Evolutionary conservation across 2,329 filamentous ascomycete species (phyloP).

Genomic region (Talaromyces sp.): DNA sequence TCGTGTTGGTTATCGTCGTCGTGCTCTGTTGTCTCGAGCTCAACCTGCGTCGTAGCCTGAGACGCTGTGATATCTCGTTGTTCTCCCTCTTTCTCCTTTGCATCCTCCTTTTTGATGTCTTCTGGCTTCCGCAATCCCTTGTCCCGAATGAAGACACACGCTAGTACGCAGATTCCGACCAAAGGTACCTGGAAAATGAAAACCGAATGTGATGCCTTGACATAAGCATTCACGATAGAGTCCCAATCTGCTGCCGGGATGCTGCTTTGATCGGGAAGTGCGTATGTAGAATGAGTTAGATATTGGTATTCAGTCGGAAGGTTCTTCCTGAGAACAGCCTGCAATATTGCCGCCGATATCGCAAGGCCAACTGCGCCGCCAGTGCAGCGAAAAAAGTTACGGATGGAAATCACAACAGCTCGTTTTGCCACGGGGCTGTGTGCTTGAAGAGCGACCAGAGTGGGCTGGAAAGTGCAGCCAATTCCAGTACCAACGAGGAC

Average conservation of each 20-base stretch:
- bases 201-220: constrained; percentile 54
- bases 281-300: constrained; percentile 44
- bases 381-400: constrained; percentile 62
- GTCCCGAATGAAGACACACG: constrained; percentile 55
- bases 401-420: constrained; percentile 61
- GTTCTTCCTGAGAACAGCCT: constrained; percentile 38
- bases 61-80: constrained; percentile 8
- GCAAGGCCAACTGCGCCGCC: constrained; percentile 61
- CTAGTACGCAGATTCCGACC: constrained; percentile 51
- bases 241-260: constrained; percentile 38
- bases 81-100: neutral
- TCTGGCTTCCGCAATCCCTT: constrained; percentile 45
- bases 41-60: constrained; percentile 15
- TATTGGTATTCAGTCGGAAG: constrained; percentile 41
- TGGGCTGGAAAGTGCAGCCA: constrained; percentile 55
- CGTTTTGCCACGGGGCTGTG: constrained; percentile 58
- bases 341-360: constrained; percentile 55
- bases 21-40: constrained; percentile 3
- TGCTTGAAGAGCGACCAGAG: constrained; percentile 58
- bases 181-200: constrained; percentile 59
- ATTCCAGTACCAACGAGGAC: constrained; percentile 54
- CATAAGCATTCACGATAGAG: constrained; percentile 52
- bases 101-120: constrained; percentile 27
- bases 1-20: constrained; percentile 13
- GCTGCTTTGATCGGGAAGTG: constrained; percentile 30